Evolutionary conservation across 352 stramenopile genomes (phyloP), one percentile per base, ranked within the genome.

Genomic region (Bremia lactucae): DNA sequence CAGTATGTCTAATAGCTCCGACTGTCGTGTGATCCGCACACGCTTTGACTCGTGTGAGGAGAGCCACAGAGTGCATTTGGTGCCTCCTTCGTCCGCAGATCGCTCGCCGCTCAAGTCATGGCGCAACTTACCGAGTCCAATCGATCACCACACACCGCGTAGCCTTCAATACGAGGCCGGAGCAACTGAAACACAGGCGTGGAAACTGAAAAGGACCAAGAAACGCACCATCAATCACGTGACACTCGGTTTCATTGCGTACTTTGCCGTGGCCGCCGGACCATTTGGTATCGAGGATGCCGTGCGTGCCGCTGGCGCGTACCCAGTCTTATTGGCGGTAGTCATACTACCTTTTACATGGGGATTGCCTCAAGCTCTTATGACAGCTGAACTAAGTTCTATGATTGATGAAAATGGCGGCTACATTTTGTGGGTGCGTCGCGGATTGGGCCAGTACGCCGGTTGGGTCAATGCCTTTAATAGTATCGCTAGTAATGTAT

Each of bases 391-490:
- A 34, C 52, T 91, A 25, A 87, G 73, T 31, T 76, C 79, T 8
- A 87, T 91, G 72, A 89, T 88, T 25, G 71, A 86, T 39, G 71
- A 87, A 46, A 91, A 91, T 33, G 79, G 76, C 10, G 79, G 79
- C 10, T 91, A 91, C 55, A 89, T 91, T 34, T 51, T 87, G 21
- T 91, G 79, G 76, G 79, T 91, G n/a, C 75, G 72, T 9, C 72
- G 75, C 8, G 76, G 75, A 6, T 47, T 91, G 10, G 79, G 79
- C n/a, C 56, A 85, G 39, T 91, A 82, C 34, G 75, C 76, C 9
- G 79, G 79, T 25, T 91, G 78, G 74, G 46, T 91, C 34, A 91
- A 91, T 52, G 75, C 76, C 25, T 87, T 87, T 49, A 91, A 91
- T 49, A 84, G 65, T 28, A 83, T 91, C 22, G 73, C 72, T 31